Evolutionary conservation across 1,284 basidiomycete species (phyloP).

Genomic region (Puccinia coronata): DNA sequence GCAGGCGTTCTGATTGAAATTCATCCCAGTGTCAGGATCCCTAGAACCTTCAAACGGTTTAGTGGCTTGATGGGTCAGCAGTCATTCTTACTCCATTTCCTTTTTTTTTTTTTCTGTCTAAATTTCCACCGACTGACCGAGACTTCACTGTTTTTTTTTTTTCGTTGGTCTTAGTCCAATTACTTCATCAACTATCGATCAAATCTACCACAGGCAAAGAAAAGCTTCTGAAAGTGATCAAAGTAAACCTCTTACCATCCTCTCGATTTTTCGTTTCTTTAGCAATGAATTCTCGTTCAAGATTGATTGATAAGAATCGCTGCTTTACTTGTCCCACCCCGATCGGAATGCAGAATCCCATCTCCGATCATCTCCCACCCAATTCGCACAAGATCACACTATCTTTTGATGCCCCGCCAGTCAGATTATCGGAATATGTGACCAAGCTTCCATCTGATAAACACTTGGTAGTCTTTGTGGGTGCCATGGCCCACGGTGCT

Average conservation of each 20-base stretch:
- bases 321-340: too few species aligned
- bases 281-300: too few species aligned
- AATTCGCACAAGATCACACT: conserved; percentile 96
- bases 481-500: conserved; percentile 88
- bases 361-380: conserved; percentile 89
- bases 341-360: conserved; percentile 83
- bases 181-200: conserved; percentile 93
- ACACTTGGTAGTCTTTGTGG: conserved; percentile 90
- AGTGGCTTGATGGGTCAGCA: conserved; percentile 91
- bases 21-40: conserved; percentile 95
- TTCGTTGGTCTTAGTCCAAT: conserved; percentile 71
- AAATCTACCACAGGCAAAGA: conserved; percentile 93
- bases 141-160: conserved; percentile 30
- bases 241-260: conserved; percentile 61
- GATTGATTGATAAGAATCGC: too few species aligned
- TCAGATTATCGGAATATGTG: conserved; percentile 80
- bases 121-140: background rate
- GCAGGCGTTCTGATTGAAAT: conserved; percentile 97
- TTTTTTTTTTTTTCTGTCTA: too few species aligned
- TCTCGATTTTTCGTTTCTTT: conserved; percentile 45
- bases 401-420: conserved; percentile 83
- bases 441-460: conserved; percentile 80
- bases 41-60: conserved; percentile 97
- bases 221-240: conserved; percentile 95
- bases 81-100: background rate